Percentiles rank a stretch among this genome's conserved stretches.
phyloP scores from a whole-genome alignment of 208 protist genomes.

The Trypanosoma lewisi region DNA sequence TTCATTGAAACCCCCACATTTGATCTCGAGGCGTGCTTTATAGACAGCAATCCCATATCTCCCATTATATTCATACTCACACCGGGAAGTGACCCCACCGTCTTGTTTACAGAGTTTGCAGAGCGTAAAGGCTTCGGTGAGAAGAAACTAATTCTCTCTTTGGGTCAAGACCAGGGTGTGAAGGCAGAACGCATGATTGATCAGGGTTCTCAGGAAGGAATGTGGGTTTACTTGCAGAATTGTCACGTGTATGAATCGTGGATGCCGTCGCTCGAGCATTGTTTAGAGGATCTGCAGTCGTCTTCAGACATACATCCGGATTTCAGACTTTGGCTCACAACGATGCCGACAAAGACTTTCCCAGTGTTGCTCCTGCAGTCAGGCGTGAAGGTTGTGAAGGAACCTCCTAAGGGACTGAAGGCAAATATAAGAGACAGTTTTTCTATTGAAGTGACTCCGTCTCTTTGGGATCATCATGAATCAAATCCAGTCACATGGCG shows the following conservation, averaged over 20 bases:
- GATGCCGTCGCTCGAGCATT: slow-evolving; percentile 93
- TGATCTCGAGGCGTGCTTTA: slow-evolving; percentile 89
- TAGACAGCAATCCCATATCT: slow-evolving; percentile 82
- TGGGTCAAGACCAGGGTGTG: slow-evolving; percentile 95
- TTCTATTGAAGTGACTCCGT: slow-evolving; percentile 53
- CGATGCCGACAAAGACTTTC: slow-evolving; percentile 92
- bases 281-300: slow-evolving; percentile 79
- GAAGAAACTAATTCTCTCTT: slow-evolving; percentile 89
- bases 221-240: slow-evolving; percentile 96
- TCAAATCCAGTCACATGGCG: slow-evolving; percentile 85
- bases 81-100: slow-evolving; percentile 92
- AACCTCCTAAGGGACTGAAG: slow-evolving; percentile 95
- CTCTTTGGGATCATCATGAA: slow-evolving; percentile 81
- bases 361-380: slow-evolving; percentile 94
- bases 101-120: slow-evolving; percentile 92
- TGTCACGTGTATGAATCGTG: slow-evolving; percentile 95
- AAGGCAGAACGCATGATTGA: slow-evolving; percentile 92
- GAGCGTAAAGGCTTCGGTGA: slow-evolving; percentile 89
- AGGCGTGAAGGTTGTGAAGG: slow-evolving; percentile 96
- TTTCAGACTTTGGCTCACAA: slow-evolving; percentile 96
- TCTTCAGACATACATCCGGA: slow-evolving; percentile 74
- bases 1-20: slow-evolving; percentile 92
- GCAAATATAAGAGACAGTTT: slow-evolving; percentile 93
- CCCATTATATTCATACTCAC: slow-evolving; percentile 96
- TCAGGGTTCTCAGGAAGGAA: slow-evolving; percentile 61